Base-by-base conservation (phyloP, 169 alveolate species). In the Blepharisma undulans region DNA sequence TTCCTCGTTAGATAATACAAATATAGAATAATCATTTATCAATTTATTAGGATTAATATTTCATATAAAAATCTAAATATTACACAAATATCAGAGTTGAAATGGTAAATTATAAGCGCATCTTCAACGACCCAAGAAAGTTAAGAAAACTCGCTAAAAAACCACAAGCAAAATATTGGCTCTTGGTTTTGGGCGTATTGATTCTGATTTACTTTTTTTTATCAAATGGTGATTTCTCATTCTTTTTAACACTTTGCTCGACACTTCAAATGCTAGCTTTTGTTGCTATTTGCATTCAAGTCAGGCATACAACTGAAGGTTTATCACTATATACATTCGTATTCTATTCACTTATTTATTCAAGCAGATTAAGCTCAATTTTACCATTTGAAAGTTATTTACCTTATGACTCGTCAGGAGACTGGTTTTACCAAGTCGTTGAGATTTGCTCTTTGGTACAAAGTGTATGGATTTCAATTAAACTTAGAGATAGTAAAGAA, bases 401-500 rank as follows among this genome's bases (percentile, higher is more conserved):
- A 22, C 99, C 99, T 21, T 97, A 98, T 72, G 99, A 98, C 84
- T 88, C 98, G n/a, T 94, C 98, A 71, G 99, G 99, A 10, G 99
- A 98, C 90, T 98, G 99, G 98, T 93, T 98, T 48, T 98, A 98
- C 93, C 99, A 98, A 89, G 85, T 96, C 27, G 94, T 98, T 59
- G 99, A 98, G 95, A 97, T 98, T 5, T 77, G 97, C 81, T 95
- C 97, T 36, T 91, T 98, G 74, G 91, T 93, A 66, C 94, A 96
- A 61, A 96, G 98, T 30, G 98, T 97, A 48, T 93, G 97, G 48
- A 92, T 98, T 19, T 99, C 95, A 27, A 97, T 96, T 91, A 91
- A 96, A 87, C 97, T 99, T 80, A 93, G 97, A 36, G 88, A 59
- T 95, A 97, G 77, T 97, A 95, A 94, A 91, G 93, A 84, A 94